Percentiles rank a stretch among this genome's conserved stretches.
Conservation (phyloP, 2,329 filamentous ascomycete species). For the Ophiocordyceps camponoti-floridani region DNA sequence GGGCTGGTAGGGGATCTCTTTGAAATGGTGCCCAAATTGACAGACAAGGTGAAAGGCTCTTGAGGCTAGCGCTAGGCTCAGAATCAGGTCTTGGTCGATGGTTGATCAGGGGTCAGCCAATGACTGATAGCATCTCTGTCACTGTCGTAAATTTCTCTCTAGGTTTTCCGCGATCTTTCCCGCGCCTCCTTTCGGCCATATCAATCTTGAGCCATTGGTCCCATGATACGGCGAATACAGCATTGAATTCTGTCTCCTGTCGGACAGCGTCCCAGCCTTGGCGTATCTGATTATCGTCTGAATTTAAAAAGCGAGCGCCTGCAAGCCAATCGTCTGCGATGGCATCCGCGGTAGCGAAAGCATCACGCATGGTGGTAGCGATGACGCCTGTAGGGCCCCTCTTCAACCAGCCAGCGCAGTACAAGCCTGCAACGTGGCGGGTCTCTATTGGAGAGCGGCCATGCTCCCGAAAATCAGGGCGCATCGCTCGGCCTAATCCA, state of each 20-base stretch:
- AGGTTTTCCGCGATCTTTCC: conserved; percentile 51
- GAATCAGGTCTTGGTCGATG: neutral
- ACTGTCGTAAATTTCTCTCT: conserved; percentile 51
- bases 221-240: conserved; percentile 56
- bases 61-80: conserved; percentile 5
- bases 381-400: conserved; percentile 89
- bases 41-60: conserved; percentile 68
- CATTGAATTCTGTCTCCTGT: conserved; percentile 32
- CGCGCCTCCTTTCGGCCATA: conserved; percentile 50
- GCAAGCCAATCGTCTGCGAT: conserved; percentile 60
- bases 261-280: conserved; percentile 64
- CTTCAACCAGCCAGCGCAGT: conserved; percentile 95
- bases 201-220: conserved; percentile 74
- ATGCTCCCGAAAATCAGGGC: conserved; percentile 12
- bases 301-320: conserved; percentile 20
- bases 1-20: conserved; percentile 91
- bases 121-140: conserved; percentile 36
- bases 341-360: conserved; percentile 73
- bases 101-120: conserved; percentile 14
- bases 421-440: conserved; percentile 47
- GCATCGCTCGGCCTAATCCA: conserved; percentile 50
- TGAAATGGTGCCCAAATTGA: conserved; percentile 87
- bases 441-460: conserved; percentile 12
- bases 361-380: conserved; percentile 87
- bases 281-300: conserved; percentile 1